Evolutionary conservation across 2,329 filamentous ascomycete genomes (phyloP).

Genomic region (Eurotiales sp.): DNA sequence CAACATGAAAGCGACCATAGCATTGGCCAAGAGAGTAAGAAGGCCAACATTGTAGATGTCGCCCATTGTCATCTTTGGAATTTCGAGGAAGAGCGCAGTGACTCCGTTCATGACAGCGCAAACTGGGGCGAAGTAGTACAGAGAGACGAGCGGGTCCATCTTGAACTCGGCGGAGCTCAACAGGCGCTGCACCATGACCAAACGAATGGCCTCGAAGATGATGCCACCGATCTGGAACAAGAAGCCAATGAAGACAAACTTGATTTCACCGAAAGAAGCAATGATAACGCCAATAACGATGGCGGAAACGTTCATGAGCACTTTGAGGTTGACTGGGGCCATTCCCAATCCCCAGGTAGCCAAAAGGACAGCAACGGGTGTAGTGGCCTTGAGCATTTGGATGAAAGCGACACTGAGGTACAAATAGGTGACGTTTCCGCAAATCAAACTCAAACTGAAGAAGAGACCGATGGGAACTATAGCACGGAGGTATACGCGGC

Average conservation of each 20-base stretch:
- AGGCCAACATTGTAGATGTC: conserved; percentile 66
- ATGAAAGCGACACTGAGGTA: conserved; percentile 96
- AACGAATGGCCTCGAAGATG: conserved; percentile 72
- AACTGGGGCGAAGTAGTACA: conserved; percentile 86
- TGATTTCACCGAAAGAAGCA: conserved; percentile 91
- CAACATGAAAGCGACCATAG: conserved; percentile 72
- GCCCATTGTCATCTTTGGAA: conserved; percentile 60
- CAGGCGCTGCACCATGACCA: conserved; percentile 82
- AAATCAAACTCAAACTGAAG: conserved; percentile 94
- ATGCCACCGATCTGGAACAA: conserved; percentile 71
- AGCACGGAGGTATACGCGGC: conserved; percentile 83
- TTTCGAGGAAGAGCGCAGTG: conserved; percentile 66
- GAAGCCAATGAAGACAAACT: conserved; percentile 68
- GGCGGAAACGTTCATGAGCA: conserved; percentile 86
- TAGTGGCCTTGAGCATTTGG: conserved; percentile 99
- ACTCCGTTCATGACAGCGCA: conserved; percentile 77
- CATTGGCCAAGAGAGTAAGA: conserved; percentile 66
- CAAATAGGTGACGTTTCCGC: conserved; percentile 91
- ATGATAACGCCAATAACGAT: conserved; percentile 95
- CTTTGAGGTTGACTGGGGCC: conserved; percentile 76
- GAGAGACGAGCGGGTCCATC: conserved; percentile 83
- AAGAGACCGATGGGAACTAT: conserved; percentile 94
- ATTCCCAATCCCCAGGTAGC: conserved; percentile 86
- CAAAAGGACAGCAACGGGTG: conserved; percentile 86
- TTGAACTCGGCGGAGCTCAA: conserved; percentile 74